Evolutionary conservation across 2,329 filamentous ascomycete species (phyloP), one percentile per base, ranked within the genome.

Genomic region (Chrysoporthe cubensis): DNA sequence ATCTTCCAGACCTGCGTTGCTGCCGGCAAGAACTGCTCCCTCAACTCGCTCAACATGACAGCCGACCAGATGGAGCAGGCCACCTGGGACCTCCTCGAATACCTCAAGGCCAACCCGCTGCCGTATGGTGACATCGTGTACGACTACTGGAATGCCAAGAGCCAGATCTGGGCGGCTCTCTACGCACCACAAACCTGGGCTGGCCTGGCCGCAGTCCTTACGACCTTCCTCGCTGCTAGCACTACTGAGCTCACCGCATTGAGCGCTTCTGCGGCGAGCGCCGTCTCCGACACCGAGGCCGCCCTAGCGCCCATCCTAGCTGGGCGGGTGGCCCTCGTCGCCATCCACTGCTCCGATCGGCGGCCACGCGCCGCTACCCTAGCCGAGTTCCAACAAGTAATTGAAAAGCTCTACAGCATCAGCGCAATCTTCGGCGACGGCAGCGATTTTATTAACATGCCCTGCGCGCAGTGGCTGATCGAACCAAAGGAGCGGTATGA

Each of bases 401-500:
- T 52, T 32, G 48, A 52, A 4, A 11, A 14, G 11, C 21, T 52
- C 11, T 52, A 59, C 18, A 1, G 21, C 5, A 26, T 59, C 18
- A 43, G 56, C 8, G 34, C 34, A 1, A 59, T 59, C 11, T 59
- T 59, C n/a, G 56, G 34, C 14, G 34, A 43, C 32, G 34, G 56
- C 32, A 59, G 16, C 8, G 34, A 37, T 59, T 4, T 6, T 1
- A n/a, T 59, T n/a, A 59, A 43, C 32, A 59, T 59, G 56, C 34
- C 32, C 7, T 59, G 56, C 21, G 56, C 56, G 34, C 56, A 59
- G 32, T 59, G 56, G 56, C 18, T 40, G 34, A 59, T 59, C 5
- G 56, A 59, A n/a, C 56, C 56, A 9, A 59, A n/a, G 34, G 56
- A 59, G 40, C 56, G 56, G 34, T 59, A 59, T 6, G 16, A 59